phyloP scores from a whole-genome alignment of 108 stramenopile species.

The Nitzschia putrida region DNA sequence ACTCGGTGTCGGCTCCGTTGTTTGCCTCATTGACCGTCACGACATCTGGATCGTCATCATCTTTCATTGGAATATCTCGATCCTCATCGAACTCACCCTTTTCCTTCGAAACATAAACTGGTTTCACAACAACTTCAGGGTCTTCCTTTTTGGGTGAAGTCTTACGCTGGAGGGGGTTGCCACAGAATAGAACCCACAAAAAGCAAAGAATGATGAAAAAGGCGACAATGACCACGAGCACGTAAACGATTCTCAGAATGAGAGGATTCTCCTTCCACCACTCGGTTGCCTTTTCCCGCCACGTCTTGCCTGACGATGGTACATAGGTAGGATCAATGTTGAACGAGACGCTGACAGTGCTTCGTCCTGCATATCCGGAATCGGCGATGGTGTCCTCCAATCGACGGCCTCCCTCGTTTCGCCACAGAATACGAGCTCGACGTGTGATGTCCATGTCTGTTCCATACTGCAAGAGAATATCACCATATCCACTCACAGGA shows the following conservation, averaged over 20 bases:
- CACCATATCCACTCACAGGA: slow-evolving; percentile 8
- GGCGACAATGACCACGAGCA: slow-evolving; percentile 5
- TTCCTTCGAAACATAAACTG: neutral
- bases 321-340: slow-evolving; percentile 9
- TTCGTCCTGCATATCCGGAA: slow-evolving; percentile 19
- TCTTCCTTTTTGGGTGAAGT: neutral
- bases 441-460: neutral
- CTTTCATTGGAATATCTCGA: neutral
- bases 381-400: neutral
- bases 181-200: slow-evolving; percentile 16
- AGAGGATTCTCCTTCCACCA: slow-evolving; percentile 20
- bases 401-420: neutral
- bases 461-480: slow-evolving; percentile 23
- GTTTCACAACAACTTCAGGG: slow-evolving; percentile 2
- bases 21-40: neutral
- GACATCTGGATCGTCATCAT: neutral
- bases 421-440: neutral
- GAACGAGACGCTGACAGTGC: neutral
- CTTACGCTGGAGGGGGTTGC: slow-evolving; percentile 5
- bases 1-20: neutral
- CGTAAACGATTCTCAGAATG: slow-evolving; percentile 7
- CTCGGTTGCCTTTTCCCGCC: slow-evolving; percentile 13
- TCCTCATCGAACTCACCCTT: neutral
- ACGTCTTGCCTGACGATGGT: slow-evolving; percentile 4
- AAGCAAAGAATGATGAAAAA: slow-evolving; percentile 13